Evolutionary conservation across 2,329 filamentous ascomycete species (phyloP).

Genomic region (Fusarium mundagurra): DNA sequence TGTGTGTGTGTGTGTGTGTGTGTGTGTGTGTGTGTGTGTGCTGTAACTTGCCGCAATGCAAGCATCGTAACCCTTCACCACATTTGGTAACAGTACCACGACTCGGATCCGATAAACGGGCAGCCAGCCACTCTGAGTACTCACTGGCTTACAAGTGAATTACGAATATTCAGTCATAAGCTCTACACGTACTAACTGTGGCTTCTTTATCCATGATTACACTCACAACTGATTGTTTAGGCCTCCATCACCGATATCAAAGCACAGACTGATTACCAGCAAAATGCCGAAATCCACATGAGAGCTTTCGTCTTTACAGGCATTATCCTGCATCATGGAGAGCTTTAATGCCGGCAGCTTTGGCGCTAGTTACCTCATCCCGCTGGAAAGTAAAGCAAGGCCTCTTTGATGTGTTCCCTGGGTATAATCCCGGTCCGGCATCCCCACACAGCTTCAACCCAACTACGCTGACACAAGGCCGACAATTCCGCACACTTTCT

Average conservation of each 20-base stretch:
- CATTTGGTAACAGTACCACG: not conserved
- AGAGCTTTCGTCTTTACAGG: not conserved
- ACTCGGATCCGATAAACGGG: conserved; percentile 15
- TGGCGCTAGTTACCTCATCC: conserved; percentile 9
- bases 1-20: not conserved
- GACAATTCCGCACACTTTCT: conserved; percentile 11
- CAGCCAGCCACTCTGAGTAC: not conserved
- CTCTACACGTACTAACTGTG: not conserved
- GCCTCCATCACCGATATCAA: not conserved
- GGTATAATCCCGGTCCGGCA: not conserved
- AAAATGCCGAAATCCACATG: not conserved
- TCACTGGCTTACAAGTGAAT: not conserved
- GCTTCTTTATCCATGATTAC: not conserved
- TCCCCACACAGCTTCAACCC: not conserved
- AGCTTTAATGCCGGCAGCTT: conserved; percentile 9
- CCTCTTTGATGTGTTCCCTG: not conserved
- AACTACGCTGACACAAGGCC: not conserved
- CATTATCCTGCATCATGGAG: not conserved
- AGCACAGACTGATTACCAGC: not conserved
- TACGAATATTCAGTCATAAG: conserved; percentile 9
- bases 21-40: not conserved
- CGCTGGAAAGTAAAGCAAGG: not conserved
- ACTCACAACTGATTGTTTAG: not conserved
- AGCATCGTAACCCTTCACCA: not conserved
- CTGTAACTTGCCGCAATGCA: not conserved